Base-by-base conservation (phyloP, 352 stramenopile genomes). In the Halophytophthora batemanensis region DNA sequence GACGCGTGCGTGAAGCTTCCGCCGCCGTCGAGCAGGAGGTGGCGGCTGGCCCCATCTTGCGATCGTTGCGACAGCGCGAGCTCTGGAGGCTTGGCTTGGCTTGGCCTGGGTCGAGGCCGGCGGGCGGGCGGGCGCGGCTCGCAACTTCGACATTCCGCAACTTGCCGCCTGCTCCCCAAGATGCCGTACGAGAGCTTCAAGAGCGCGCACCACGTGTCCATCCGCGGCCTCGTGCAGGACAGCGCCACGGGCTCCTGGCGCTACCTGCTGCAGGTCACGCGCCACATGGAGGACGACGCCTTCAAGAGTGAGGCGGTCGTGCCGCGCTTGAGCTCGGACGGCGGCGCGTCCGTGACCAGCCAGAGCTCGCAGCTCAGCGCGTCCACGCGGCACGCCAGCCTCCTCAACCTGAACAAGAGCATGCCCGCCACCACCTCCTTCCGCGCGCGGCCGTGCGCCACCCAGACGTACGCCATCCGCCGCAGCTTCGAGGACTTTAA, bases 131-230 rank as follows among this genome's bases (percentile, higher is more conserved):
- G n/a, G n/a, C n/a, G n/a, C n/a, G n/a, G n/a, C n/a, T n/a, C n/a
- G n/a, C n/a, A n/a, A n/a, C n/a, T n/a, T n/a, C n/a, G n/a, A n/a
- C n/a, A n/a, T n/a, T n/a, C n/a, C n/a, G n/a, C n/a, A n/a, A n/a
- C n/a, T n/a, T n/a, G n/a, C n/a, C n/a, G n/a, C n/a, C n/a, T n/a
- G n/a, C n/a, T n/a, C n/a, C n/a, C n/a, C n/a, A n/a, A n/a, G n/a
- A 89, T 89, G 78, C 78, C 78, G 29, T 89, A 89, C 69, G 76
- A 90, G 52, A 90, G 79, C 66, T 87, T 90, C 61, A 70, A 66
- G 50, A 64, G 60, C 22, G 61, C 78, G 31, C 69, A 83, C 40
- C 66, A 81, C 40, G 59, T 87, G 50, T 64, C 68, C 33, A 90
- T 90, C 66, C 74, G 71, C 39, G 71, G 78, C 12, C 65, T 90